Percentiles rank a stretch among this genome's conserved stretches.
These are phyloP conservation scores for Triticum aestivum DNA, from an alignment of 176 grass and related monocot species.

Conservation along the genomic window DNA sequence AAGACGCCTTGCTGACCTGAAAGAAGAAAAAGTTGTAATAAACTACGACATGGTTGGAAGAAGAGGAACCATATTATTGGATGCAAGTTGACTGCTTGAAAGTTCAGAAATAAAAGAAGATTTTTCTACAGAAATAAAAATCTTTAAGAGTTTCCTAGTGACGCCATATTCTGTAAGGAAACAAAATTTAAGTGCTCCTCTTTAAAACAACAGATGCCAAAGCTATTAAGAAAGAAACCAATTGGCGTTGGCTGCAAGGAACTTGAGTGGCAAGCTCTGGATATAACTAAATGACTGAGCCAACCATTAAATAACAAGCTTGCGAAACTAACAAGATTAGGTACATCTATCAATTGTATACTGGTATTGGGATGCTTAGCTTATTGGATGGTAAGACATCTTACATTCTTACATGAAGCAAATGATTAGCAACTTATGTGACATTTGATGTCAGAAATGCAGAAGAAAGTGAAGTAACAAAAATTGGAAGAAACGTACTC, in stretches of 20 bases:
- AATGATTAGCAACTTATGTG: not conserved
- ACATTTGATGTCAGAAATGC: not conserved
- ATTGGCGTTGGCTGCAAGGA: not conserved
- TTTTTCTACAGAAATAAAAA: not conserved
- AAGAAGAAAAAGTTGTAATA: constrained; percentile 11
- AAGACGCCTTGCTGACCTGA: constrained; percentile 43
- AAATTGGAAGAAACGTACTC: not conserved
- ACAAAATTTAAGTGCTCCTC: not conserved
- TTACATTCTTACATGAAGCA: not conserved
- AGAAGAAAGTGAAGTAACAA: not conserved
- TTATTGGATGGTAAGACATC: not conserved
- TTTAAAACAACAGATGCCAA: constrained; percentile 17
- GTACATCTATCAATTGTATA: constrained; percentile 8
- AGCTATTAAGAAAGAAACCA: not conserved
- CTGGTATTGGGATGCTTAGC: constrained; percentile 4
- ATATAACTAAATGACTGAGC: constrained; percentile 5
- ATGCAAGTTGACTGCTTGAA: constrained; percentile 7
- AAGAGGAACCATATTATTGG: not conserved
- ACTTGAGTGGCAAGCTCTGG: not conserved
- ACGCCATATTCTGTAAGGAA: not conserved
- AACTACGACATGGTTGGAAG: not conserved
- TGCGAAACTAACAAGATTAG: not conserved
- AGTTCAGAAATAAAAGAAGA: constrained; percentile 7
- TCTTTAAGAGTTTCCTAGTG: not conserved
- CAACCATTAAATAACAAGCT: not conserved